A percentile compares a stretch with the other conserved stretches of the same genome.
These are phyloP conservation scores for Diddensiella santjacobensis DNA, from an alignment of 805 yeast genomes.

Conservation along the genomic window DNA sequence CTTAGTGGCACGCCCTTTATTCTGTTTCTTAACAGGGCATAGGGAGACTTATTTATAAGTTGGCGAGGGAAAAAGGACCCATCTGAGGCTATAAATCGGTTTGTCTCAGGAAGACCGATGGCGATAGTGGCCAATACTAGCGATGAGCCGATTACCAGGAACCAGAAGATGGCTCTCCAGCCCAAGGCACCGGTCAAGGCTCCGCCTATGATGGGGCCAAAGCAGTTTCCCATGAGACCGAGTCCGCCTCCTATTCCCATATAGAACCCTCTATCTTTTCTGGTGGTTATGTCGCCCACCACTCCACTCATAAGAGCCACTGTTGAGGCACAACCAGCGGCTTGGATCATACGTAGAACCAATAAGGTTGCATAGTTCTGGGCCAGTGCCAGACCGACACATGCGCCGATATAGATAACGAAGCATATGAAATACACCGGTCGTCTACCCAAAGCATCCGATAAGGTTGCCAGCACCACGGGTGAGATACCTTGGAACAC, in stretches of 20 bases:
- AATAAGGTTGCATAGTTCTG: slow-evolving; percentile 58
- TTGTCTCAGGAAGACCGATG: slow-evolving; percentile 67
- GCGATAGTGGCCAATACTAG: slow-evolving; percentile 33
- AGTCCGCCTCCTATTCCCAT: slow-evolving; percentile 65
- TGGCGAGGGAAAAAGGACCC: slow-evolving; percentile 55
- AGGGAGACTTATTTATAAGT: slow-evolving; percentile 25
- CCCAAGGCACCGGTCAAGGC: slow-evolving; percentile 43
- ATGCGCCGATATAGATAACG: slow-evolving; percentile 53
- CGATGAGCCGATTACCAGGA: slow-evolving; percentile 63
- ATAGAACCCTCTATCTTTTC: slow-evolving; percentile 64
- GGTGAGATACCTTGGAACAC: slow-evolving; percentile 77
- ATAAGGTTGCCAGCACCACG: slow-evolving; percentile 58
- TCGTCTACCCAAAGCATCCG: slow-evolving; percentile 71
- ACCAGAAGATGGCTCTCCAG: slow-evolving; percentile 70
- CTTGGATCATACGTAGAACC: slow-evolving; percentile 69
- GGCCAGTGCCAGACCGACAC: slow-evolving; percentile 61
- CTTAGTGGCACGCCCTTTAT: slow-evolving; percentile 24
- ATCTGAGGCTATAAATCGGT: slow-evolving; percentile 68
- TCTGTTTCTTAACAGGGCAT: slow-evolving; percentile 20
- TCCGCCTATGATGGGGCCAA: slow-evolving; percentile 72
- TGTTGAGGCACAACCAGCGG: slow-evolving; percentile 72
- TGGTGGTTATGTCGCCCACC: slow-evolving; percentile 67
- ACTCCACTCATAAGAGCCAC: slow-evolving; percentile 67
- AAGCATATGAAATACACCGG: slow-evolving; percentile 59
- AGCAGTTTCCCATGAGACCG: slow-evolving; percentile 66